phyloP scores from a whole-genome alignment of 768 basidiomycete genomes.

The Trametes gibbosa region DNA sequence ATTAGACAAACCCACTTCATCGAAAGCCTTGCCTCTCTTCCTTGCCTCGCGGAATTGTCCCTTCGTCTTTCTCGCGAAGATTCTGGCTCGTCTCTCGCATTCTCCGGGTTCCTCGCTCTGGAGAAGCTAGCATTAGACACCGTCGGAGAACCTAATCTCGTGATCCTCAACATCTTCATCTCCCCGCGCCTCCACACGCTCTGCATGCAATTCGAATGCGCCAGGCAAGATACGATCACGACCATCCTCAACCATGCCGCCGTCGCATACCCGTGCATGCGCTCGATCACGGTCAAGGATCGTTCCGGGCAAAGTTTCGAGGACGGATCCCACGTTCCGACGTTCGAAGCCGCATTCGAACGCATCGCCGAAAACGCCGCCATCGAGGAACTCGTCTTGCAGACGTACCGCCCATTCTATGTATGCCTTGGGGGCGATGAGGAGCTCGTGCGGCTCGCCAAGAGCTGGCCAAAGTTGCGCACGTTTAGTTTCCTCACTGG shows the following conservation, averaged over 20 bases:
- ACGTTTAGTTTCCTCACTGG: neutral
- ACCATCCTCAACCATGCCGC: neutral
- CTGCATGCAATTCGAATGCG: neutral
- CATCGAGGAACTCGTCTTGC: neutral
- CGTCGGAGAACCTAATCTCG: neutral
- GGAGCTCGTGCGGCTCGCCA: neutral
- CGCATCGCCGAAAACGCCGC: neutral
- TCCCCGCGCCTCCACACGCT: neutral
- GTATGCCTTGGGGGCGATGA: neutral
- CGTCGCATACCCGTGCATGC: neutral
- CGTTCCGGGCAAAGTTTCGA: neutral
- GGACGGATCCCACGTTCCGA: neutral
- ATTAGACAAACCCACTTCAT: neutral
- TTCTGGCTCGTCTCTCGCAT: too few relatives aligned
- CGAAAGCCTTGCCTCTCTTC: neutral
- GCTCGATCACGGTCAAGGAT: neutral
- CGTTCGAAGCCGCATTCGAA: neutral
- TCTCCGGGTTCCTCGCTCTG: neutral
- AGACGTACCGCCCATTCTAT: neutral
- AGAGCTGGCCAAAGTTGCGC: neutral
- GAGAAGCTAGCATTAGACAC: neutral
- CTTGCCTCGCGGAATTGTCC: neutral
- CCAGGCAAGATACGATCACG: neutral
- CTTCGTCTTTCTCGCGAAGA: neutral
- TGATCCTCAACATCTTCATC: neutral